Base-by-base conservation (phyloP, 805 yeast species). In the Nadsonia fulvescens region DNA sequence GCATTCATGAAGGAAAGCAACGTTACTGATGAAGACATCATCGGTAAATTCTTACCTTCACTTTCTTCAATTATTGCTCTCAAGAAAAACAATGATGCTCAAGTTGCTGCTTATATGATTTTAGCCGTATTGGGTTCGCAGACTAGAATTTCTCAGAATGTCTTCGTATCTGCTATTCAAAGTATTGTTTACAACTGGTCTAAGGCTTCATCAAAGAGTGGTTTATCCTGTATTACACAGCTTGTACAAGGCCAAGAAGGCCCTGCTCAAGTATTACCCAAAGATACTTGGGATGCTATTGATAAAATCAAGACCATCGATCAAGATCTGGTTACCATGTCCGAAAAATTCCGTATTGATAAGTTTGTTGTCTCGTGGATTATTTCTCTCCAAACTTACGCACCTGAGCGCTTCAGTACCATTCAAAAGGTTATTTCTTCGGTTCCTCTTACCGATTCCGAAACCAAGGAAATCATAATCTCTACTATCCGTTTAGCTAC, bases 21-120 rank as follows among this genome's bases (percentile, higher is more conserved):
- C 22, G 40, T 48, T 3, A 49, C 52, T 23, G 24, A 24, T 4
- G 45, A 46, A 19, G 38, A 51, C 41, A 46, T 50, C 35, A 41
- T 54, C 6, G 56, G 46, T 18, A 22, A 36, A 14, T 26, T 49
- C 10, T 35, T 56, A 17, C 54, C 56, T 3, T 33, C 31, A 12
- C 28, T 55, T 5, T 42, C 58, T n/a, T 37, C 34, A 16, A 33
- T 43, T 3, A 23, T 56, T 4, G 25, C 43, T 2, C 32, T 37
- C 16, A 33, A 32, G 12, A 30, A 36, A 18, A 36, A 37, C 6
- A 48, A 54, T 19, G 91, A 79, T 40, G 61, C 72, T 26, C 89
- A 77, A 46, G 61, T 79, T 32, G 73, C 93, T 11, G 81, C 86
- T 2, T 86, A 78, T 46, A 76, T 93, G 24, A 57, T 82, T 8